Evolutionary conservation across 306 rosid genomes (phyloP), one percentile per base, ranked within the genome.

Genomic region (Argentina anserina): DNA sequence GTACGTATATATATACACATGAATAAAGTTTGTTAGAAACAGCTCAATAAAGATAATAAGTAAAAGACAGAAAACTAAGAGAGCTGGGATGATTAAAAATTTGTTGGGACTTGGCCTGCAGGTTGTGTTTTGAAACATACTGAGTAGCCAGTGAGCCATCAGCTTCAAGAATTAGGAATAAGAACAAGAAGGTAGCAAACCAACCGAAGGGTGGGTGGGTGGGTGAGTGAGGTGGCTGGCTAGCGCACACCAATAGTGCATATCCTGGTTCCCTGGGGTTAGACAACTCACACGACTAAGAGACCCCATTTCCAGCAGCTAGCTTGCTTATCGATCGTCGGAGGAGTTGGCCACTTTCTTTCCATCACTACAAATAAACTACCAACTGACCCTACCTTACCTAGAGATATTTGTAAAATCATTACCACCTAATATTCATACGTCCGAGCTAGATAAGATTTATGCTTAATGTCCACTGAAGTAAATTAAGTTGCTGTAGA

Each of bases 241-340:
- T 17, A 31, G 14, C 66, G 9, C 64, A 28, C 37, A 31, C 66
- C 33, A 60, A 25, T 31, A 60, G 41, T 60, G 62, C 62, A 56
- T 13, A 14, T 21, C 29, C 15, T 59, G 41, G 84, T 81, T 86
- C 82, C 86, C 84, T 58, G 47, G 87, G 82, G 82, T 76, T 70
- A 71, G 84, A 86, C 87, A 76, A 73, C 64, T 58, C 64, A 58
- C 20, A 58, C 64, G 2, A 58, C 18, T 11, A 55, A 58, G 64
- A 60, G 65, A 59, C 39, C 65, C 65, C 21, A 58, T 56, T 7
- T 56, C 62, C 25, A 26, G 9, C 62, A 23, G 53, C 52, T 33
- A 23, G 2, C 62, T 56, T 56, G 62, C 62, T 56, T 23, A 12
- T 25, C 33, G 62, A 56, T 56, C 34, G 18, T 3, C 3, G 61